Evolutionary conservation across 1,284 basidiomycete genomes (phyloP), one percentile per base, ranked within the genome.

Genomic region (Tylopilus sp.): DNA sequence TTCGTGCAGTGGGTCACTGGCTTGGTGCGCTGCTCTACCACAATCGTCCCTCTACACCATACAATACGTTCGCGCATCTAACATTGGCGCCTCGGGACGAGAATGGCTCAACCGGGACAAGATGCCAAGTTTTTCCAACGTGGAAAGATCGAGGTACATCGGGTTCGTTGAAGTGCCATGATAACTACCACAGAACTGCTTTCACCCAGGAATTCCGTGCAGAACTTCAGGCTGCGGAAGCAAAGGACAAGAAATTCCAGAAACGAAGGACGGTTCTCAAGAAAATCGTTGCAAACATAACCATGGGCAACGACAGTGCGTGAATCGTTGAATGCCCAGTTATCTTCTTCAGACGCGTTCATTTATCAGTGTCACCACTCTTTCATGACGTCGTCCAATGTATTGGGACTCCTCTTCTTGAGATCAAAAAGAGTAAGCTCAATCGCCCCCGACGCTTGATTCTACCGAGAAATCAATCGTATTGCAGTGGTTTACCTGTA

Each of bases 351-450:
- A 39, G 61, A 57, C 46, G 45, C 28, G 28, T 46, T 28, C 59
- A 52, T 54, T 45, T 38, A 53, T 50, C 62, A 98, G 91, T 99
- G 95, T 96, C 93, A 17, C 82, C 88, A 21, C 74, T 96, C 57
- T 95, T 94, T 73, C 80, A 82, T 17, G 93, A 95, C 60, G 90
- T 96, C 45, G 84, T 94, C 12, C 86, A 90, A 62, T 94, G 90
- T 64, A 76, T 96, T 53, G 86, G 87, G 37, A 91, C 90, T 8
- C 90, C 91, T 31, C 73, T 94, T 8, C 77, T 99, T 34, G 96
- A 99, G 71, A 95, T 99, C 69, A 99, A 99, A 80, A 99, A 99
- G 80, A 98, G 95, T 94, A 63, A 68, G 83, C 67, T 26, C 39
- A 21, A 41, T 33, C 31, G 4, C 26, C 5, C 8, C 38, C 30